Base-by-base conservation (phyloP, 2,329 filamentous ascomycete genomes). In the Didymellaceae sp. region DNA sequence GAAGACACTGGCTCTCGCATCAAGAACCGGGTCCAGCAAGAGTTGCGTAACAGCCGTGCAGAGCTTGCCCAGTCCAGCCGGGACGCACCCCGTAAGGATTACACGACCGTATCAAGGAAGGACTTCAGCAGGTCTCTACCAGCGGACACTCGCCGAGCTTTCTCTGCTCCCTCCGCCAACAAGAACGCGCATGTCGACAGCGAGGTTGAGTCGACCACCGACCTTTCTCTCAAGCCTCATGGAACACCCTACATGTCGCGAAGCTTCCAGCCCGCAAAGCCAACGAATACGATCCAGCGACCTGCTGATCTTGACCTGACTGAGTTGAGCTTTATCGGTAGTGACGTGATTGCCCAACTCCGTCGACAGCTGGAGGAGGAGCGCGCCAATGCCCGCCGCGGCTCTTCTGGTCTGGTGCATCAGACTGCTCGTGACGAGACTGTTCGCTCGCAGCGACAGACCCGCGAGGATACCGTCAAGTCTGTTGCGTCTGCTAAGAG, bases 301-400 rank as follows among this genome's bases (percentile, higher is more conserved):
- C 70, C 68, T 39, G 58, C 58, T 5, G 64, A 67, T 47, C 32
- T 71, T 16, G 67, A 73, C 33, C 57, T 82, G 37, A 85, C 83
- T 1, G 72, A 82, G 52, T 62, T 86, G 40, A 85, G 80, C 66
- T 77, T 79, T 51, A 76, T 84, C 52, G 78, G 83, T 61, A 75
- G 75, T 42, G 70, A 77, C 45, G 77, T 82, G 43, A 79, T 85
- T 59, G 78, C 78, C 22, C 74, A 77, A 33, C 72, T 86, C 40
- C 78, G 83, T 31, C 81, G 78, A 59, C 77, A 74, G 11, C 59
- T 86, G 6, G 83, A 86, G 62, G 78, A 81, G 52, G 81, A 85
- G 65, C 72, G 79, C 42, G 65, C 78, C 22, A 74, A 75, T 22
- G 71, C 71, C 24, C 74, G 76, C 24, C 62, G 54, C 10, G 47